Percentiles rank a stretch among this genome's conserved stretches.
phyloP scores from a whole-genome alignment of 2,329 filamentous ascomycete genomes.

The Colletotrichum sp. region DNA sequence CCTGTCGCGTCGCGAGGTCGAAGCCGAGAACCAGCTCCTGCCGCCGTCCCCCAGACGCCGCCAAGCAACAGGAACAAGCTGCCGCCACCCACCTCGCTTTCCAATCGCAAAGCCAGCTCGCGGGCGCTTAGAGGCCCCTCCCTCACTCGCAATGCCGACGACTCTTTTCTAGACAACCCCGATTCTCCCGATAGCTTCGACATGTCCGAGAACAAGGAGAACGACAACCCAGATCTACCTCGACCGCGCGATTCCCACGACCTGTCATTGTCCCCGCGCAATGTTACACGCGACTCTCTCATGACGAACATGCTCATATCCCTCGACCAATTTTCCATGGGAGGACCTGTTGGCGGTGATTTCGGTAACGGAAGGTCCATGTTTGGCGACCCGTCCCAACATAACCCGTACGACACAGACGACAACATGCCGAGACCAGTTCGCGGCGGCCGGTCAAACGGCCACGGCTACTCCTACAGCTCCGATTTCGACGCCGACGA shows the following conservation, averaged over 20 bases:
- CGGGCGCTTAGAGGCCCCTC: slow-evolving; percentile 34
- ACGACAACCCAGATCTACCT: slow-evolving; percentile 29
- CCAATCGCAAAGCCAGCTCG: slow-evolving; percentile 32
- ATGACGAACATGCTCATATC: slow-evolving; percentile 96
- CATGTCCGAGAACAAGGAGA: slow-evolving; percentile 32
- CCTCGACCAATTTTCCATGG: slow-evolving; percentile 80
- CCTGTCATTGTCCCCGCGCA: slow-evolving; percentile 77
- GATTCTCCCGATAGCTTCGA: slow-evolving; percentile 40
- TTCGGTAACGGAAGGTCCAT: background rate
- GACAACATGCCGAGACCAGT: slow-evolving; percentile 12
- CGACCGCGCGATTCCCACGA: slow-evolving; percentile 76
- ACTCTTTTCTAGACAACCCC: slow-evolving; percentile 43
- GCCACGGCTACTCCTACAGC: slow-evolving; percentile 58
- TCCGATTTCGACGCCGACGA: slow-evolving; percentile 66
- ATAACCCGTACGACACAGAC: slow-evolving; percentile 19
- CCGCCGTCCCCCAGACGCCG: slow-evolving; percentile 12
- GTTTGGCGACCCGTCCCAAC: slow-evolving; percentile 16
- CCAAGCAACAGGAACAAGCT: slow-evolving; percentile 15
- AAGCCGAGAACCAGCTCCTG: background rate
- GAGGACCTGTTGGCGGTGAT: slow-evolving; percentile 14
- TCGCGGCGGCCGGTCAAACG: slow-evolving; percentile 23
- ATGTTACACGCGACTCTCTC: slow-evolving; percentile 86
- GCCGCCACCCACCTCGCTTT: background rate
- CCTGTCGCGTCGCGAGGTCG: slow-evolving; percentile 7
- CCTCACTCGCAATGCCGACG: slow-evolving; percentile 30